Evolutionary conservation across 1,284 basidiomycete genomes (phyloP).

Genomic region (Boletus semigastroideus): DNA sequence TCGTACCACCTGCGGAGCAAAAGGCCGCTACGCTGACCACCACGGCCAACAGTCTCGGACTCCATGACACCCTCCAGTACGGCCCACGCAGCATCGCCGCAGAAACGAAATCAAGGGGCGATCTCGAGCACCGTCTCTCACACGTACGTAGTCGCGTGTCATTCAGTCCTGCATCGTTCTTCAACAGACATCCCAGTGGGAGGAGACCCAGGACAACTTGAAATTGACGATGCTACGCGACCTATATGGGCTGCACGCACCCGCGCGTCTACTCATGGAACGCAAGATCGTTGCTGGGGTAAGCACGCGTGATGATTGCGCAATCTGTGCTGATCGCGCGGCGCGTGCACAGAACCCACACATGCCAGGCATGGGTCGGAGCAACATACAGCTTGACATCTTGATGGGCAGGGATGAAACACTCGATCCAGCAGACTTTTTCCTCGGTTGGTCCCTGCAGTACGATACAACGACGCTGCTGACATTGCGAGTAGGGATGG

Average conservation of each 20-base stretch:
- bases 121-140: conserved; percentile 63
- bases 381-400: conserved; percentile 70
- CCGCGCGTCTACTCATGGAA: conserved; percentile 92
- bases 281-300: conserved; percentile 82
- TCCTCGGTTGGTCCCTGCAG: conserved; percentile 52
- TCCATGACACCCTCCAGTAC: conserved; percentile 78
- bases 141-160: conserved; percentile 47
- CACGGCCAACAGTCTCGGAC: conserved; percentile 69
- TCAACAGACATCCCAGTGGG: conserved; percentile 68
- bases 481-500: conserved; percentile 45
- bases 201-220: conserved; percentile 86
- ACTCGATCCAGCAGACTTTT: conserved; percentile 73
- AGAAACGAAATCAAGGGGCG: conserved; percentile 58
- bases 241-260: conserved; percentile 84
- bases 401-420: conserved; percentile 87
- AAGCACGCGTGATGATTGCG: conserved; percentile 8
- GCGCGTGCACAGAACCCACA: conserved; percentile 51
- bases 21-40: conserved; percentile 67
- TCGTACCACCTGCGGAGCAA: conserved; percentile 57
- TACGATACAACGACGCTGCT: conserved; percentile 1
- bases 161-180: not conserved
- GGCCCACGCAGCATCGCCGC: conserved; percentile 74
- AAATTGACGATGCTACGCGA: conserved; percentile 86
- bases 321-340: not conserved
- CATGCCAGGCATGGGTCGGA: conserved; percentile 49